Evolutionary conservation across 768 basidiomycete species (phyloP), one percentile per base, ranked within the genome.

Genomic region (Serendipita sp.): DNA sequence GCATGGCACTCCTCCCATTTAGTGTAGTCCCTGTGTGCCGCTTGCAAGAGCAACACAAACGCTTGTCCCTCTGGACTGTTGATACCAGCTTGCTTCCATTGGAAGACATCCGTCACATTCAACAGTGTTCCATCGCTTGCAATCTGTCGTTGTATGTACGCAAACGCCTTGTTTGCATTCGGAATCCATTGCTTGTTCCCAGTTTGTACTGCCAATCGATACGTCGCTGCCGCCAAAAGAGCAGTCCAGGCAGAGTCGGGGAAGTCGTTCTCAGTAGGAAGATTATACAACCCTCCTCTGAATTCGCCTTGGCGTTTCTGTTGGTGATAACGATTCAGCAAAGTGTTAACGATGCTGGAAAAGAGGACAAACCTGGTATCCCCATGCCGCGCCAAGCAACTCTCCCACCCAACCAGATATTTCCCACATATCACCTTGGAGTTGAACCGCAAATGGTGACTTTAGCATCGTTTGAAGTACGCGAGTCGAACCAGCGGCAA

Each of bases 161-260:
- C 23, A 3, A 64, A 37, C 18, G 64, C 64, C 34, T 40, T 58
- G 15, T 36, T 37, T 27, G 64, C 64, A 36, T 40, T 43, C 31
- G 8, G 13, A 18, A 64, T 64, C 27, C 48, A 50, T 23, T 33
- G 34, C 10, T 16, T 33, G 40, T 53, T 34, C 18, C 44, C 48
- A 4, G 53, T 64, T 29, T 45, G 52, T 4, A 48, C 23, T 3
- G 64, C 50, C 33, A 58, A 3, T 0, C 64, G 64, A 45, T 62
- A 64, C 8, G 52, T 58, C 2, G 64, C 58, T 15, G 64, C 50
- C 10, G 64, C 64, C 31, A 58, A 18, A 34, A 64, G 64, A 5
- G 64, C 40, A 29, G 64, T 64, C 34, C 64, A 53, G 13, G 64
- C 64, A 3, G 52, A 36, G 23, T 64, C 64, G n/a, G 44, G 34